A percentile compares a stretch with the other conserved stretches of the same genome.
These are phyloP conservation scores for Mycena floridula DNA, from an alignment of 768 basidiomycete species.

Conservation along the genomic window DNA sequence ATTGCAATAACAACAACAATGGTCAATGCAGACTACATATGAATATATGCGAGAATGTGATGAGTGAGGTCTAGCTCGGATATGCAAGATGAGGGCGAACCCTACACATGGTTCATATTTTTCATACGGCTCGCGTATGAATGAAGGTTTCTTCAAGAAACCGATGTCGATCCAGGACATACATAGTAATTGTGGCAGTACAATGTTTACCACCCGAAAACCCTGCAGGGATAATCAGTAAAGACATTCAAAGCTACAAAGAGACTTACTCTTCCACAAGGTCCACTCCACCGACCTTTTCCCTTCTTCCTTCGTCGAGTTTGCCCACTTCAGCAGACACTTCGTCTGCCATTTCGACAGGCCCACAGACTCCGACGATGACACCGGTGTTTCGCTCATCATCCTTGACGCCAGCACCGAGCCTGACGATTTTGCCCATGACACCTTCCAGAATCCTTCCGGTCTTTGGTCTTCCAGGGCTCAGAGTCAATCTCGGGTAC, in stretches of 20 bases:
- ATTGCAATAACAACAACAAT: no score
- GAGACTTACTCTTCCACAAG: constrained; percentile 24
- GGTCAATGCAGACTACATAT: no score
- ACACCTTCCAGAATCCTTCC: constrained; percentile 28
- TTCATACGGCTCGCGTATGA: no score
- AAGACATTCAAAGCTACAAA: not conserved
- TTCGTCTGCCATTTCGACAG: constrained; percentile 27
- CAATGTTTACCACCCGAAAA: constrained; percentile 1
- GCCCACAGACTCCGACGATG: constrained; percentile 38
- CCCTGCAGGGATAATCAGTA: not conserved
- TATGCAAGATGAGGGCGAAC: no score
- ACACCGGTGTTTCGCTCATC: constrained; percentile 27
- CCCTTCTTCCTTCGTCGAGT: constrained; percentile 25
- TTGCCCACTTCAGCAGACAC: constrained; percentile 26
- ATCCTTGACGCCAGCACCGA: constrained; percentile 19
- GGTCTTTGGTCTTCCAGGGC: constrained; percentile 36
- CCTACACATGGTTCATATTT: no score
- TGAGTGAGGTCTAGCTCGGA: no score
- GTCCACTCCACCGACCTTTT: constrained; percentile 38
- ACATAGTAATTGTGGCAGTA: no score
- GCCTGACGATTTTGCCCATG: constrained; percentile 23
- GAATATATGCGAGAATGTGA: no score
- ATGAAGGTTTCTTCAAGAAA: no score
- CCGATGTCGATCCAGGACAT: no score
- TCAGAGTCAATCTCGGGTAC: constrained; percentile 27